These are phyloP conservation scores for Entonaema liquescens DNA, from an alignment of 495 filamentous ascomycete genomes.

Conservation along the genomic window DNA sequence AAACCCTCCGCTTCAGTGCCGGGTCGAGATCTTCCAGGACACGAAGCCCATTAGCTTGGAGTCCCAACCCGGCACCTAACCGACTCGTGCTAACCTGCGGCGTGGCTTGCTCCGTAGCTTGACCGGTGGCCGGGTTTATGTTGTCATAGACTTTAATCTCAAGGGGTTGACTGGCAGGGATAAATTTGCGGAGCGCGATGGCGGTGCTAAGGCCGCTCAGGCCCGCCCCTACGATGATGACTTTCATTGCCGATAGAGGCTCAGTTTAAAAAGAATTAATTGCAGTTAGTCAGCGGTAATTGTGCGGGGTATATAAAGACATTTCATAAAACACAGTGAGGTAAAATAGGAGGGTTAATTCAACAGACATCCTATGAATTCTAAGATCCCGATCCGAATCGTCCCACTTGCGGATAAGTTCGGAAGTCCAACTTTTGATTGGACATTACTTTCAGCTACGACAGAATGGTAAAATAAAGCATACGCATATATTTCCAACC, in stretches of 20 bases:
- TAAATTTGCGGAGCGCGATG: slow-evolving; percentile 23
- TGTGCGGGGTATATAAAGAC: not conserved
- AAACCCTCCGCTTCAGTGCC: slow-evolving; percentile 4
- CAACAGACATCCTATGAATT: not conserved
- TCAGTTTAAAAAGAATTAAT: not conserved
- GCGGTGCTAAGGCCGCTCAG: slow-evolving; percentile 18
- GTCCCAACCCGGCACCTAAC: slow-evolving; percentile 47
- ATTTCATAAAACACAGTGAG: not conserved
- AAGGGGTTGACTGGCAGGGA: slow-evolving; percentile 11
- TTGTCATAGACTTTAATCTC: slow-evolving; percentile 25
- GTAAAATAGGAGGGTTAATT: not conserved
- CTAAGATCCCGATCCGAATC: not conserved
- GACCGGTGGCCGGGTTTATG: not conserved
- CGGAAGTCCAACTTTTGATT: not conserved
- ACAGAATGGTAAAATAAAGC: not conserved
- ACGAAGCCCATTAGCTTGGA: slow-evolving; percentile 43
- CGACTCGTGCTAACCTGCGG: slow-evolving; percentile 35
- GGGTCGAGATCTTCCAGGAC: slow-evolving; percentile 24
- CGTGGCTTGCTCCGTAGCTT: not conserved
- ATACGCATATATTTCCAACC: not conserved
- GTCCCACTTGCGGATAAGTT: not conserved
- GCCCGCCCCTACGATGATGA: slow-evolving; percentile 15
- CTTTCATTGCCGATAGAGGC: slow-evolving; percentile 17
- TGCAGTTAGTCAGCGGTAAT: not conserved
- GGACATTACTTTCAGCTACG: not conserved